phyloP scores from a whole-genome alignment of 1,139 yeast species.

The Lizanozyma gosingica region DNA sequence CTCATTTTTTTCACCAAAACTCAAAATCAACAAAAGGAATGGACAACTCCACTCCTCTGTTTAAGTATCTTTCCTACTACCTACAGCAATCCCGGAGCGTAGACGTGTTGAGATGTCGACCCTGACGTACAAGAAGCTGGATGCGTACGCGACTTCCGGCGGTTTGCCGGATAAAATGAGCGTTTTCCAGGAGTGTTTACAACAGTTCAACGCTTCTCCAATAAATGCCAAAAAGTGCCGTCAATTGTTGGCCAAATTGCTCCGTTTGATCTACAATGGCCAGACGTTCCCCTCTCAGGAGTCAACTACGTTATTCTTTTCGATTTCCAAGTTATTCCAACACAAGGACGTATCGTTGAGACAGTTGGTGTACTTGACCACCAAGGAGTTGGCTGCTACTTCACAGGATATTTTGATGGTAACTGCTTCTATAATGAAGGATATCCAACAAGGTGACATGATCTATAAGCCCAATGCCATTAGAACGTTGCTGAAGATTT shows the following conservation, averaged over 20 bases:
- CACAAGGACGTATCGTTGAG: slow-evolving; percentile 86
- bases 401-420: slow-evolving; percentile 96
- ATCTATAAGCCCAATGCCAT: slow-evolving; percentile 92
- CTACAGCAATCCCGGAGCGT: background rate
- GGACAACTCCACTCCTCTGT: background rate
- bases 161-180: slow-evolving; percentile 88
- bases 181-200: slow-evolving; percentile 90
- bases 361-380: slow-evolving; percentile 89
- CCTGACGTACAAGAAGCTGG: slow-evolving; percentile 73
- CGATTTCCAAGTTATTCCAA: slow-evolving; percentile 89
- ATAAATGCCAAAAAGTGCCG: slow-evolving; percentile 86
- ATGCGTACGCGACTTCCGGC: slow-evolving; percentile 57
- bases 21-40: background rate
- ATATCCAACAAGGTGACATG: slow-evolving; percentile 81
- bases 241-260: slow-evolving; percentile 60
- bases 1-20: background rate
- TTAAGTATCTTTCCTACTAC: background rate
- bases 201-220: slow-evolving; percentile 88
- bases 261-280: slow-evolving; percentile 70
- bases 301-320: slow-evolving; percentile 87
- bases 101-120: slow-evolving; percentile 50
- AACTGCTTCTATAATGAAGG: slow-evolving; percentile 96
- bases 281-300: slow-evolving; percentile 83
- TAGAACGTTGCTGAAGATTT: slow-evolving; percentile 80
- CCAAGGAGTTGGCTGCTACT: slow-evolving; percentile 76